A percentile compares a stretch with the other conserved stretches of the same genome.
phyloP scores from a whole-genome alignment of 805 yeast genomes.

The Sugiyamaella americana region DNA sequence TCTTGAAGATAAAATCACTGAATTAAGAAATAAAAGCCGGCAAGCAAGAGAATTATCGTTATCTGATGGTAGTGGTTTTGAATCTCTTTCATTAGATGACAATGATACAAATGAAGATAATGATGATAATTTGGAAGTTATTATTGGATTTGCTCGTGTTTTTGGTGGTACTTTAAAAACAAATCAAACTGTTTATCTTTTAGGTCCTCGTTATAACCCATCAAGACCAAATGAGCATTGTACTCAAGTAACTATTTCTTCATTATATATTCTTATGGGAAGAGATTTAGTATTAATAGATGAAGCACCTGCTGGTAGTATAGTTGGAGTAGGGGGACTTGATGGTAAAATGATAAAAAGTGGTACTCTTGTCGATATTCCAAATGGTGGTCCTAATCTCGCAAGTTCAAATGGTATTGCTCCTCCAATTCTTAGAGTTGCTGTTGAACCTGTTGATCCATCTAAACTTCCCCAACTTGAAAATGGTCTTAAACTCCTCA shows the following conservation, averaged over 20 bases:
- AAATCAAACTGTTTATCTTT: constrained; percentile 68
- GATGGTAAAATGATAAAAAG: constrained; percentile 76
- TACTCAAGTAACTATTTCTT: constrained; percentile 54
- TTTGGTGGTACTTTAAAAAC: constrained; percentile 75
- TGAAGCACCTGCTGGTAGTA: constrained; percentile 88
- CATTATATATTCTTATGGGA: constrained; percentile 84
- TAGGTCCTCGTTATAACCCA: constrained; percentile 88
- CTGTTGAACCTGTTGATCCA: constrained; percentile 91
- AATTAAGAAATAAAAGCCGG: constrained; percentile 20
- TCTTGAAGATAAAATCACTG: constrained; percentile 15
- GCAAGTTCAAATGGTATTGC: constrained; percentile 58
- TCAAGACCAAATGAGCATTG: constrained; percentile 47
- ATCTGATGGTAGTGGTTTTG: constrained; percentile 21
- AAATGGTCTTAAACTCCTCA: constrained; percentile 67
- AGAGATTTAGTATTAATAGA: constrained; percentile 73
- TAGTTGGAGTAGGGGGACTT: constrained; percentile 89
- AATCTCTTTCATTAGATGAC: constrained; percentile 39
- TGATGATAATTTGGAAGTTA: constrained; percentile 50
- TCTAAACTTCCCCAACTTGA: constrained; percentile 69
- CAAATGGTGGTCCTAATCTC: constrained; percentile 57
- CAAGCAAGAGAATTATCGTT: constrained; percentile 22
- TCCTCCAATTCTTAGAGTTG: constrained; percentile 92
- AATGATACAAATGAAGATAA: constrained; percentile 47
- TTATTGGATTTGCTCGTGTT: constrained; percentile 83
- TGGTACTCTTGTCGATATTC: constrained; percentile 68